Conservation (phyloP, 139 green algal genomes). For the Chlorella sp. region DNA sequence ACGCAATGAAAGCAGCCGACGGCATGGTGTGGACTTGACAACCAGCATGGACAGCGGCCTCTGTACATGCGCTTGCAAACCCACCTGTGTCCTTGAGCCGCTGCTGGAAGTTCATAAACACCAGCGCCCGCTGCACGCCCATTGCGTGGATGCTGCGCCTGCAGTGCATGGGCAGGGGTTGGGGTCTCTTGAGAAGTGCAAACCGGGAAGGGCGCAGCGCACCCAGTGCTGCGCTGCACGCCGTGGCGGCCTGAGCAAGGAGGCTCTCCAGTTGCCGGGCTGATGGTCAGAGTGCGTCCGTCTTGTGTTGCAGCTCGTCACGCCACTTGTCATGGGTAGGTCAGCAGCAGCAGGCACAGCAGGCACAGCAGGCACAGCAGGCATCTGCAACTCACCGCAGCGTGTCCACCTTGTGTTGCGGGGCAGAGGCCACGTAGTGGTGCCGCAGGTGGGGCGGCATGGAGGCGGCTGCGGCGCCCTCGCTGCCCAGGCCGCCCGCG, state of each 20-base stretch:
- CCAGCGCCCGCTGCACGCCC: constrained; percentile 67
- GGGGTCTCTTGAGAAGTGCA: too few relatives aligned
- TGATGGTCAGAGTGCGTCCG: too few relatives aligned
- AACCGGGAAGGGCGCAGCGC: too few relatives aligned
- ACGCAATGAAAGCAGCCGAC: too few relatives aligned
- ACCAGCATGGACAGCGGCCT: too few relatives aligned
- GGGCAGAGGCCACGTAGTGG: constrained; percentile 54
- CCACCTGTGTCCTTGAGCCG: constrained; percentile 75
- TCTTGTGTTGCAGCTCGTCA: too few relatives aligned
- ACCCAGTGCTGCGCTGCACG: not conserved
- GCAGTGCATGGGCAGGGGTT: too few relatives aligned
- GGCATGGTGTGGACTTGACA: too few relatives aligned
- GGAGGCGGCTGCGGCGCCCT: constrained; percentile 50
- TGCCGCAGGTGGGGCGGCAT: constrained; percentile 78
- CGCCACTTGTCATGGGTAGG: too few relatives aligned
- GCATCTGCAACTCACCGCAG: constrained; percentile 67
- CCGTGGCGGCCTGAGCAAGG: too few relatives aligned
- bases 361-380: not conserved
- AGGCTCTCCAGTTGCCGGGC: too few relatives aligned
- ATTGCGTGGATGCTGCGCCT: constrained; percentile 82
- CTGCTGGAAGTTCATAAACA: constrained; percentile 98
- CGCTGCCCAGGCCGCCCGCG: constrained; percentile 44
- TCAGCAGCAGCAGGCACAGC: not conserved
- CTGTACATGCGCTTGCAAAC: not conserved
- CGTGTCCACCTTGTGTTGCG: constrained; percentile 80